These are phyloP conservation scores for Thermothelomyces thermophilus DNA, from an alignment of 2,329 filamentous ascomycete species.

Conservation along the genomic window DNA sequence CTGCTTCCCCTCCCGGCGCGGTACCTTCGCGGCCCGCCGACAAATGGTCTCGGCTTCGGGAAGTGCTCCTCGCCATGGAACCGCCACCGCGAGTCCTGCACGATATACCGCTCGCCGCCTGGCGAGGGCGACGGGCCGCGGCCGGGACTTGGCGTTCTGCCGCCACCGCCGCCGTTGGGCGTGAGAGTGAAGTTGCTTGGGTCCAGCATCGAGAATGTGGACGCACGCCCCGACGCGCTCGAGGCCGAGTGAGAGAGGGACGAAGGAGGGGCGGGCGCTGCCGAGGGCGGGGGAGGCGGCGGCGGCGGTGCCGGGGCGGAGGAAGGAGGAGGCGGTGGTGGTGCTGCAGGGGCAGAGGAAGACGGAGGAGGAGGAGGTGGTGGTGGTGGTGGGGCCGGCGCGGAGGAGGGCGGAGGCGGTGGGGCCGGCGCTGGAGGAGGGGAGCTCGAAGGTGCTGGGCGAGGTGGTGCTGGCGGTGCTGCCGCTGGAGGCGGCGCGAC, in stretches of 20 bases:
- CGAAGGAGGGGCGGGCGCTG: constrained; percentile 34
- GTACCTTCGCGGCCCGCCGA: constrained; percentile 69
- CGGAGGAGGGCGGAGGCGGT: constrained; percentile 29
- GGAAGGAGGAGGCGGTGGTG: constrained; percentile 37
- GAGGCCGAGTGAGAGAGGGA: constrained; percentile 29
- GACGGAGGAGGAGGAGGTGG: constrained; percentile 18
- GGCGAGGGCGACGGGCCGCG: constrained; percentile 32
- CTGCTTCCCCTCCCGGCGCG: constrained; percentile 88
- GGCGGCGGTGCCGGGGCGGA: constrained; percentile 34
- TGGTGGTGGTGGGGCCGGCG: constrained; percentile 32
- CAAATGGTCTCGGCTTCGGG: constrained; percentile 78
- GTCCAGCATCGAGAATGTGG: constrained; percentile 61
- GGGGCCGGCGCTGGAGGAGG: constrained; percentile 35
- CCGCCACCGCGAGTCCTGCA: constrained; percentile 77
- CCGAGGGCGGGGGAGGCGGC: constrained; percentile 25
- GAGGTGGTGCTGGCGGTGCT: constrained; percentile 33
- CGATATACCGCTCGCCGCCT: constrained; percentile 40
- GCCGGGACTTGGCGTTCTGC: constrained; percentile 42
- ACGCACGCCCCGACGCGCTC: constrained; percentile 30
- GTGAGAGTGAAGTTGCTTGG: constrained; percentile 69
- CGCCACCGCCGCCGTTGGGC: constrained; percentile 47
- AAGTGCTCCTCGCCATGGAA: constrained; percentile 78
- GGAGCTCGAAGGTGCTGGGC: neutral
- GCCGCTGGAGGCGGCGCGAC: constrained; percentile 25
- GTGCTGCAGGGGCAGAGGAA: constrained; percentile 31